Percentiles rank a stretch among this genome's conserved stretches.
These are phyloP conservation scores for Emiliania huxleyi DNA, from an alignment of 78 protist genomes.

Conservation along the genomic window DNA sequence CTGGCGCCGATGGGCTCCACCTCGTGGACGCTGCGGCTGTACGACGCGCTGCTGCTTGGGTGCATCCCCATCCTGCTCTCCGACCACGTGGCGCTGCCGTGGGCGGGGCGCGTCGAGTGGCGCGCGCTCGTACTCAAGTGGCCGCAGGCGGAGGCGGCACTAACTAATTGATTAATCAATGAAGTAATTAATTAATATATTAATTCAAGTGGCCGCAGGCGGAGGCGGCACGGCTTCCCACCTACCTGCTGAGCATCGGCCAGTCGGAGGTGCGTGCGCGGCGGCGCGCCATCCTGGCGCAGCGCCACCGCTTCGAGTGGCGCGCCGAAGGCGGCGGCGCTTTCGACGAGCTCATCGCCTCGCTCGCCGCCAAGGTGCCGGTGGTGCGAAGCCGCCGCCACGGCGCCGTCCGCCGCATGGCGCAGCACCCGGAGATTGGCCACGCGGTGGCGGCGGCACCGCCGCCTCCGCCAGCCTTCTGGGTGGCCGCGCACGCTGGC, in stretches of 20 bases:
- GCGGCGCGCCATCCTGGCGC: too few relatives aligned
- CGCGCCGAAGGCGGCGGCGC: too few relatives aligned
- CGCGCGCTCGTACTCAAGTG: not conserved
- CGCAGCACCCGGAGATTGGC: not conserved
- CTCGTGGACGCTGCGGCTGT: not conserved
- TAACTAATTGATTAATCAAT: too few relatives aligned
- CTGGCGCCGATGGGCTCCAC: not conserved
- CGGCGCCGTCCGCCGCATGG: not conserved
- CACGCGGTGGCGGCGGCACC: not conserved
- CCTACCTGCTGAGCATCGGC: too few relatives aligned
- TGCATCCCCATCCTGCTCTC: not conserved
- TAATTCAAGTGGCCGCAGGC: not conserved
- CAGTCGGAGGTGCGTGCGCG: too few relatives aligned
- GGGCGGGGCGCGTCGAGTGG: not conserved
- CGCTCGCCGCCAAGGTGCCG: too few relatives aligned
- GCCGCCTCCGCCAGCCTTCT: too few relatives aligned
- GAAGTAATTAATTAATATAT: too few relatives aligned
- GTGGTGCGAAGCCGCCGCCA: not conserved
- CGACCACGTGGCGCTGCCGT: not conserved
- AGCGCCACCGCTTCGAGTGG: too few relatives aligned
- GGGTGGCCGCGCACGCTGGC: not conserved
- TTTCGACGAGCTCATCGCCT: too few relatives aligned
- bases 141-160: not conserved
- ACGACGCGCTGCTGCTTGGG: not conserved
- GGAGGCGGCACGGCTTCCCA: not conserved